phyloP scores from a whole-genome alignment of 148 eudicot species.

The Amaranthus cruentus region DNA sequence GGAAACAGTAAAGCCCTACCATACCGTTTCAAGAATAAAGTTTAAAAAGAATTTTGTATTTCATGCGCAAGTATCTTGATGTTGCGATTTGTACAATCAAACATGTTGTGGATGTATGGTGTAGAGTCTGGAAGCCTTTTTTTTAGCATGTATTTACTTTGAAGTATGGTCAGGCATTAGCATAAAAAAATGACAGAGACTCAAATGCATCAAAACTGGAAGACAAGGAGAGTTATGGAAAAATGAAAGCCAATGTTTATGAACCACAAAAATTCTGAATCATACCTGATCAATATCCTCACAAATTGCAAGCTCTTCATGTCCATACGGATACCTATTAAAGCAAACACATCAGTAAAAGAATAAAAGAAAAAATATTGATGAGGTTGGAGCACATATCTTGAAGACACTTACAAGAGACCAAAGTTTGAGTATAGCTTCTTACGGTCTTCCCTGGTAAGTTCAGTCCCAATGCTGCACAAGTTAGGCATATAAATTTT shows the following conservation, averaged over 20 bases:
- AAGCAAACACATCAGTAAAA: conserved; percentile 10
- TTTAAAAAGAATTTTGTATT: too few species aligned
- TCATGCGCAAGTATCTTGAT: too few species aligned
- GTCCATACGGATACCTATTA: conserved; percentile 86
- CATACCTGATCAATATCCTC: conserved; percentile 97
- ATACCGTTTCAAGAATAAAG: too few species aligned
- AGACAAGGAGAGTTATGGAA: neutral
- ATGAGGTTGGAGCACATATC: neutral
- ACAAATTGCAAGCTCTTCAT: conserved; percentile 89
- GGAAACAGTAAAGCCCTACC: too few species aligned
- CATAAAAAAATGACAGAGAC: too few species aligned
- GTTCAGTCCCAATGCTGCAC: conserved; percentile 94
- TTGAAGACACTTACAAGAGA: conserved; percentile 58
- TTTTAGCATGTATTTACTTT: too few species aligned
- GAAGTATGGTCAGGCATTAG: too few species aligned
- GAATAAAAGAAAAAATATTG: neutral
- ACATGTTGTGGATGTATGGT: too few species aligned
- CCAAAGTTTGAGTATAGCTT: conserved; percentile 90
- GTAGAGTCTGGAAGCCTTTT: too few species aligned
- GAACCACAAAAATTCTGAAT: neutral
- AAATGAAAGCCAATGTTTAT: neutral
- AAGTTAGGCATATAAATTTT: conserved; percentile 7
- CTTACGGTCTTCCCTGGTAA: conserved; percentile 91
- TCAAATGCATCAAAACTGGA: neutral
- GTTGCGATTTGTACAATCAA: too few species aligned